Evolutionary conservation across 129 eudicot genomes (phyloP).

Genomic region (Escallonia rubra): DNA sequence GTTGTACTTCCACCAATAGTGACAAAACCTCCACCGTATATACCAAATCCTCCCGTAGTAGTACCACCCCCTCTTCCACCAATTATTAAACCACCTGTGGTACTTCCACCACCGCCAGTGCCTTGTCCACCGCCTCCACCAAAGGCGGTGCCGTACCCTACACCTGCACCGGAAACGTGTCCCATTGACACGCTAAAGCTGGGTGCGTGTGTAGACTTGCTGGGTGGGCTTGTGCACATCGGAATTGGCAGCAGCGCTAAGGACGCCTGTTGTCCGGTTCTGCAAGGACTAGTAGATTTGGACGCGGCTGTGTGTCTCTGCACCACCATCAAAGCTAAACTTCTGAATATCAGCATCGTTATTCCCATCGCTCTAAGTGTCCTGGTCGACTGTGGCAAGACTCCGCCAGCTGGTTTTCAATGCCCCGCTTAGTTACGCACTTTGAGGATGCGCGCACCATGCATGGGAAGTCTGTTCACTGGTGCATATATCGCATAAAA

Average conservation of each 20-base stretch:
- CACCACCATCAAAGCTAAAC: constrained; percentile 43
- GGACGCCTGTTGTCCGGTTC: constrained; percentile 42
- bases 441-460: too few species aligned
- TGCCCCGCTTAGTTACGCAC: constrained; percentile 20
- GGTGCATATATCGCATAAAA: too few species aligned
- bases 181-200: constrained; percentile 44
- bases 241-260: constrained; percentile 35
- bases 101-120: constrained; percentile 6
- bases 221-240: constrained; percentile 42
- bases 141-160: constrained; percentile 6
- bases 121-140: constrained; percentile 37
- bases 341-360: constrained; percentile 33
- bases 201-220: constrained; percentile 41
- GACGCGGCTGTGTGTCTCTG: constrained; percentile 57
- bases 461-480: too few species aligned
- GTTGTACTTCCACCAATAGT: constrained; percentile 5
- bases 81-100: not conserved
- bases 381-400: constrained; percentile 41
- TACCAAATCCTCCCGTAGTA: constrained; percentile 1
- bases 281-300: constrained; percentile 34
- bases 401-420: constrained; percentile 46
- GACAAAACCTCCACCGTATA: constrained; percentile 10
- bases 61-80: constrained; percentile 19
- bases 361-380: constrained; percentile 46
- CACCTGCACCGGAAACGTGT: constrained; percentile 33